A percentile compares a stretch with the other conserved stretches of the same genome.
These are phyloP conservation scores for Bipolaris bicolor DNA, from an alignment of 2,329 filamentous ascomycete genomes.

Conservation along the genomic window DNA sequence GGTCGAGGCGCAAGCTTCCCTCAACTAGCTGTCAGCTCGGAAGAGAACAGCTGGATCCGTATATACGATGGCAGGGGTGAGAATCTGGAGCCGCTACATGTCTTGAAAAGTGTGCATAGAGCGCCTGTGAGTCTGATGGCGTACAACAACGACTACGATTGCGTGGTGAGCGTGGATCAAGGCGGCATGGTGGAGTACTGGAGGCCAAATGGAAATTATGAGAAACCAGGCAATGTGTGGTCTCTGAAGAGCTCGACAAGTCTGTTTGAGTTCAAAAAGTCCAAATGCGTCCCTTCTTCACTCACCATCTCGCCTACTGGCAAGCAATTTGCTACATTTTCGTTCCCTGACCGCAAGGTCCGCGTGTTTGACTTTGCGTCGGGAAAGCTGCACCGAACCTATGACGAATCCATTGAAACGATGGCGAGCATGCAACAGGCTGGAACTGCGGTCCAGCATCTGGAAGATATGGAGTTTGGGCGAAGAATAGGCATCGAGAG, in stretches of 20 bases:
- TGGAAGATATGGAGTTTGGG: conserved; percentile 92
- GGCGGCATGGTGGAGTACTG: conserved; percentile 97
- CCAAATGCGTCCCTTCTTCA: conserved; percentile 79
- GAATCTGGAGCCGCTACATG: conserved; percentile 75
- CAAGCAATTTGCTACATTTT: conserved; percentile 84
- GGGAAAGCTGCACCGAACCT: conserved; percentile 86
- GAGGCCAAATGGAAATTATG: conserved; percentile 78
- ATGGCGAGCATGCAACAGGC: conserved; percentile 95
- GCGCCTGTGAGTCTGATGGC: conserved; percentile 82
- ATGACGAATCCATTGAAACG: conserved; percentile 90
- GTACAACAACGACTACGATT: conserved; percentile 88
- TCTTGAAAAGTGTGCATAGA: conserved; percentile 78
- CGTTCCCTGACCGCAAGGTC: conserved; percentile 91
- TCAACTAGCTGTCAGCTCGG: conserved; percentile 81
- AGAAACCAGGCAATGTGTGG: conserved; percentile 92
- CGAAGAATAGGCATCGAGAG: conserved; percentile 84
- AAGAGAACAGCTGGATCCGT: conserved; percentile 72
- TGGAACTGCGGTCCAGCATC: conserved; percentile 78
- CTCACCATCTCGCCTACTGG: conserved; percentile 87
- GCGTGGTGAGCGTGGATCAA: conserved; percentile 87
- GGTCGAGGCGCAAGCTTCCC: conserved; percentile 83
- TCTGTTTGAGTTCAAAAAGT: conserved; percentile 96
- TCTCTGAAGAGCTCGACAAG: conserved; percentile 92
- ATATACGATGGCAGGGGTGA: conserved; percentile 93
- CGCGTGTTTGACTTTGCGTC: conserved; percentile 91